Evolutionary conservation across 139 green algal species (phyloP), one percentile per base, ranked within the genome.

Genomic region (Chlorella sp.): DNA sequence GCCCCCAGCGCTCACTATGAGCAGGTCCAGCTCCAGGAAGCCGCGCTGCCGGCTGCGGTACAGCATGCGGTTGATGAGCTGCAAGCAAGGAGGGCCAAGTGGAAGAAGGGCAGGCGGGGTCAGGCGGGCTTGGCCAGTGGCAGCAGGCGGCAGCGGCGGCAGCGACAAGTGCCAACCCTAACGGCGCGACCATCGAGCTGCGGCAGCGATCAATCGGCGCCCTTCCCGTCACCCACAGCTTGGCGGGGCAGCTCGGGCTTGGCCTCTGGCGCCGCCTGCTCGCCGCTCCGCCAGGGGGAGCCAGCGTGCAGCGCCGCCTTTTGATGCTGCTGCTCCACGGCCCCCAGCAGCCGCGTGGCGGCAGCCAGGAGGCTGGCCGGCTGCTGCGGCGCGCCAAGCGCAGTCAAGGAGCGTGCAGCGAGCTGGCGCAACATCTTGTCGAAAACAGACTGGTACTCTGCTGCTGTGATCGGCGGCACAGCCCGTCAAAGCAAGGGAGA

Each of bases 31-130:
- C 79, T 84, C 79, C 64, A 84, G 44, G 44, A 76, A 84, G 43
- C 79, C 79, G n/a, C 79, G 64, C 79, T 84, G 79, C n/a, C 64
- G 62, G 44, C 64, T 76, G 44, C 79, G 64, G 79, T 84, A 84
- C 28, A 84, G 65, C 65, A 84, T 65, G 64, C 79, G 79, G 64
- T 84, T 84, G 44, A 84, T n/a, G 14, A 68, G 44, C 79, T 84
- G 79, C 64, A 62, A 16, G 28, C 14, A 11, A 41, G 30, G 56
- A 36, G 28, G 30, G 16, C 4, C 36, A 68, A 26, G 3, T 7
- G 13, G 69, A 26, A 20, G 40, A 28, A 40, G 36, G 17, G 68
- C 28, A 17, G 28, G 65, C 5, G 9, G 65, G 5, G n/a, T n/a
- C n/a, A 72, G 24, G 65, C 65, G 3, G 32, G 65, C 65, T 22